Evolutionary conservation across 2,329 filamentous ascomycete species (phyloP).

Genomic region (Cadophora malorum): DNA sequence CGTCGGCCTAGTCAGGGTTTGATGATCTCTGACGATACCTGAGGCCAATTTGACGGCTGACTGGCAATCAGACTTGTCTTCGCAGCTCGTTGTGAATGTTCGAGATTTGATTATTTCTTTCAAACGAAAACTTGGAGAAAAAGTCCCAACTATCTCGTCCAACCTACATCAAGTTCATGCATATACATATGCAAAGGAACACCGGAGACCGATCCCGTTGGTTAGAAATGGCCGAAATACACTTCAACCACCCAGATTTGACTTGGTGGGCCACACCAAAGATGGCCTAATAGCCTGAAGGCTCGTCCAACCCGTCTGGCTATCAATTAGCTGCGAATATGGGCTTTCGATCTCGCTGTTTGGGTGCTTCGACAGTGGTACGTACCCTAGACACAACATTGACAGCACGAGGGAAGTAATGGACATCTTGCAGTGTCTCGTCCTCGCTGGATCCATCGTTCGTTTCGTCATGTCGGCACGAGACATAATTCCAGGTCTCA

Average conservation of each 20-base stretch:
- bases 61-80: background rate
- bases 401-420: background rate
- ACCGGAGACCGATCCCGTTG: background rate
- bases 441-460: background rate
- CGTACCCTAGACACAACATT: background rate
- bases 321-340: background rate
- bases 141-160: background rate
- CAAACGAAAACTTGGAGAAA: background rate
- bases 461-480: background rate
- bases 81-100: background rate
- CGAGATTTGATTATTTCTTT: background rate
- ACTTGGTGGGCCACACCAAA: background rate
- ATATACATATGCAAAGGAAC: background rate
- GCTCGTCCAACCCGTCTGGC: background rate
- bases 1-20: background rate
- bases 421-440: background rate
- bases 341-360: background rate
- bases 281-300: background rate
- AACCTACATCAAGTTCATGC: background rate
- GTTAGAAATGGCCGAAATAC: background rate
- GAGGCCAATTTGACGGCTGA: background rate
- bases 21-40: conserved; percentile 3
- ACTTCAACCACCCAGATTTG: background rate
- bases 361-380: background rate
- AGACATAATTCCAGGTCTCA: background rate